Percentiles rank a stretch among this genome's conserved stretches.
These are phyloP conservation scores for Xylariaceae sp. DNA, from an alignment of 2,329 filamentous ascomycete species.

Conservation along the genomic window DNA sequence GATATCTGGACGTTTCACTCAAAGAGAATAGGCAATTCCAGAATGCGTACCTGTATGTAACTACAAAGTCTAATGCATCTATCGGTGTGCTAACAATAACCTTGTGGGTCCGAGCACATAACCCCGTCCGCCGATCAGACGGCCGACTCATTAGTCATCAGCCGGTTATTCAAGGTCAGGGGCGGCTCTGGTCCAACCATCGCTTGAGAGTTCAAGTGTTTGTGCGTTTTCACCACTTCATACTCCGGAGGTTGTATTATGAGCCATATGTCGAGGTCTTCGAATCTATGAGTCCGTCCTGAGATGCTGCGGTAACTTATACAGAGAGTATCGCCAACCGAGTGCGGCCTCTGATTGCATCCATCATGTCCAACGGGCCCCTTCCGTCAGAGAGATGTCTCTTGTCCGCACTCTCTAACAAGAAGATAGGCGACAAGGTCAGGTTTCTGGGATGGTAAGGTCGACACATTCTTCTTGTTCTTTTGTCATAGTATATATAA, in stretches of 20 bases:
- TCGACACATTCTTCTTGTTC: neutral
- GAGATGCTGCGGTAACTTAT: neutral
- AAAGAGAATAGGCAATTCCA: neutral
- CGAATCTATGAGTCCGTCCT: neutral
- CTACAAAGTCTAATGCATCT: neutral
- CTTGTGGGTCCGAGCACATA: neutral
- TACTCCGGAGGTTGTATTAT: neutral
- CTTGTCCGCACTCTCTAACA: conserved; percentile 53
- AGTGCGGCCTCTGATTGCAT: conserved; percentile 6
- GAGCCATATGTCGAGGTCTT: neutral
- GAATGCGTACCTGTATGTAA: neutral
- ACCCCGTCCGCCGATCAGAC: conserved; percentile 11
- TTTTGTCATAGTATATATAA: neutral
- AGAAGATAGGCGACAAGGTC: conserved; percentile 65
- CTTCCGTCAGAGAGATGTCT: conserved; percentile 61
- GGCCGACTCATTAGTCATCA: conserved; percentile 2
- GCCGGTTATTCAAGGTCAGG: neutral
- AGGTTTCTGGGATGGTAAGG: conserved; percentile 87
- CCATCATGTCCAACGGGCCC: conserved; percentile 52
- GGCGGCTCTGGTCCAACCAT: neutral
- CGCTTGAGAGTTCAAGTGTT: neutral
- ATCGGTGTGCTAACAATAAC: neutral
- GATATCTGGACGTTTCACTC: neutral
- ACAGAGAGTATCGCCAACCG: neutral
- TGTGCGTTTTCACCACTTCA: neutral